phyloP scores from a whole-genome alignment of 2,329 filamentous ascomycete genomes.

The Colletotrichum tofieldiae region DNA sequence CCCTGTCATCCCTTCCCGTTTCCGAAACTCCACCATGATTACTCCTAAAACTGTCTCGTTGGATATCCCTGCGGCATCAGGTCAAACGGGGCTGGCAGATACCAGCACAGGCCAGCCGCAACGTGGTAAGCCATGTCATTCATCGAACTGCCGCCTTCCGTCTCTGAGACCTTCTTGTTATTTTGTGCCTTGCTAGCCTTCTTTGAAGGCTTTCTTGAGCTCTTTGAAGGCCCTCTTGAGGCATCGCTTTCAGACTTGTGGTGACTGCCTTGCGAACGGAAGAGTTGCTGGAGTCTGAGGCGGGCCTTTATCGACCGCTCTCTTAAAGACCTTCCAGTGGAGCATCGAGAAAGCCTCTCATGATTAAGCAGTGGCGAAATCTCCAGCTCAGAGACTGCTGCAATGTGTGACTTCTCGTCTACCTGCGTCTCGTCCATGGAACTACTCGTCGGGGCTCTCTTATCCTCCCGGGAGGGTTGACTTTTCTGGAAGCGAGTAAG shows the following conservation, averaged over 20 bases:
- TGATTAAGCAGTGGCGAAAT: not conserved
- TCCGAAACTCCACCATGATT: not conserved
- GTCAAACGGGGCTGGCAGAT: conserved; percentile 18
- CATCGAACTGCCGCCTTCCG: not conserved
- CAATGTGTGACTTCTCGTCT: not conserved
- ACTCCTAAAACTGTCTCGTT: not conserved
- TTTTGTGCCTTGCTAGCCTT: not conserved
- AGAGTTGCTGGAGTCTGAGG: not conserved
- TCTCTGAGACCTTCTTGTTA: not conserved
- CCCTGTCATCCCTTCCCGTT: not conserved
- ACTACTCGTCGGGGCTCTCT: not conserved
- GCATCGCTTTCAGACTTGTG: not conserved
- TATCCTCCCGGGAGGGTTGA: not conserved
- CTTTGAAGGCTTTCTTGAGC: not conserved
- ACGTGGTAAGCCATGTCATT: conserved; percentile 2
- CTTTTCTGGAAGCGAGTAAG: not conserved
- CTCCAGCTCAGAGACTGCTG: not conserved
- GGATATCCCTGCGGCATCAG: conserved; percentile 26
- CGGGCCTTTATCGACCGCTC: conserved; percentile 5
- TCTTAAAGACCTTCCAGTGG: not conserved
- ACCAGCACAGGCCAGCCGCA: conserved; percentile 16
- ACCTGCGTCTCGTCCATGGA: not conserved
- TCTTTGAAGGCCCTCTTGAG: not conserved
- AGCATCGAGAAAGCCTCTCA: not conserved
- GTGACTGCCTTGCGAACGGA: conserved; percentile 1